phyloP scores from a whole-genome alignment of 2,329 filamentous ascomycete species.

The Incumbomyces delicatus region DNA sequence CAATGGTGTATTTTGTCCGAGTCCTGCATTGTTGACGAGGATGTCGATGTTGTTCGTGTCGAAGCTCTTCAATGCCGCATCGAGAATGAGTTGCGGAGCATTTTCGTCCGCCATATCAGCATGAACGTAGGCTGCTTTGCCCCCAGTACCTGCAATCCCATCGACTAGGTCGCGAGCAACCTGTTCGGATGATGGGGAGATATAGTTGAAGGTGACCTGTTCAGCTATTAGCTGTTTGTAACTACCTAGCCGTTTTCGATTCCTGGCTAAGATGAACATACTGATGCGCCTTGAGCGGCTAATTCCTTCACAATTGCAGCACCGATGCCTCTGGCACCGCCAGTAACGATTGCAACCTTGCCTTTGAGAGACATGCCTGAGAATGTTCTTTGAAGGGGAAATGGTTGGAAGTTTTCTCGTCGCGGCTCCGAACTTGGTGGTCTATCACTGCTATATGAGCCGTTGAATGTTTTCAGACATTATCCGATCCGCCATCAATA shows the following conservation, averaged over 20 bases:
- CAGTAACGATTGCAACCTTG: constrained; percentile 23
- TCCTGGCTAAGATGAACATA: constrained; percentile 18
- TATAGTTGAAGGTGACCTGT: constrained; percentile 4
- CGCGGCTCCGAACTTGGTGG: too few relatives aligned
- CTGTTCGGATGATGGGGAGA: constrained; percentile 21
- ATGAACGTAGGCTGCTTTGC: constrained; percentile 10
- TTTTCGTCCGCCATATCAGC: constrained; percentile 11
- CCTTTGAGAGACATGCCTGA: constrained; percentile 1
- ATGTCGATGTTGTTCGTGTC: constrained; percentile 14
- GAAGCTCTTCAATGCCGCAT: constrained; percentile 14
- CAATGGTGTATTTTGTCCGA: constrained; percentile 14
- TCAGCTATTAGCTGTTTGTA: neutral
- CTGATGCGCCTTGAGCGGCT: constrained; percentile 14
- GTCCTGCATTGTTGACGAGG: constrained; percentile 24
- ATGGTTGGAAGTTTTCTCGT: too few relatives aligned
- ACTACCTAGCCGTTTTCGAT: constrained; percentile 14
- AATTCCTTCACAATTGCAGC: constrained; percentile 12
- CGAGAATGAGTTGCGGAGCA: constrained; percentile 11
- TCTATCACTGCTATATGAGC: too few relatives aligned
- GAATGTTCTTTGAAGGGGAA: too few relatives aligned
- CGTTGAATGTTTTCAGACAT: too few relatives aligned
- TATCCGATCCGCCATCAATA: neutral
- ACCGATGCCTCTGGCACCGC: constrained; percentile 23
- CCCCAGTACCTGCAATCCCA: constrained; percentile 18
- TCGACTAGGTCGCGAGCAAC: constrained; percentile 22